Evolutionary conservation across 148 eudicot genomes (phyloP).

Genomic region (Beta vulgaris): DNA sequence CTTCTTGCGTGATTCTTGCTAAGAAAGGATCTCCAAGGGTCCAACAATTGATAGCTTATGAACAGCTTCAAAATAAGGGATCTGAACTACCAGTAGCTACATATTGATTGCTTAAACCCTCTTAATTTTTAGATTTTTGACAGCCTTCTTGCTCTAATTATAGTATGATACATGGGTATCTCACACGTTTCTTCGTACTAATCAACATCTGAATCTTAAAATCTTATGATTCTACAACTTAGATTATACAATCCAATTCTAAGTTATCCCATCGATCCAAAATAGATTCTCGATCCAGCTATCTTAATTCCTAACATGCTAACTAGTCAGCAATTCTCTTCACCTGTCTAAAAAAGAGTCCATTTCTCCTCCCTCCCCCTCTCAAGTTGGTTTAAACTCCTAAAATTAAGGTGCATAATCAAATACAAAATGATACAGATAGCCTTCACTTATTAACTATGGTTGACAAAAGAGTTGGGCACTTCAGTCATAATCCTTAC

Average conservation of each 20-base stretch:
- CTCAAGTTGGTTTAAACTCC: too few species aligned
- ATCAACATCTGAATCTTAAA: neutral
- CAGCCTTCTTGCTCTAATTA: neutral
- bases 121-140: conserved; percentile 16
- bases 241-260: too few species aligned
- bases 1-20: conserved; percentile 35
- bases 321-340: neutral
- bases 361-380: neutral
- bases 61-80: conserved; percentile 30
- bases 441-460: too few species aligned
- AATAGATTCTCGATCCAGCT: too few species aligned
- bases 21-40: conserved; percentile 31
- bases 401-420: too few species aligned
- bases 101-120: conserved; percentile 29
- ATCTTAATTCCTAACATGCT: too few species aligned
- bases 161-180: neutral
- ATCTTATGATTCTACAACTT: neutral
- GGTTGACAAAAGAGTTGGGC: too few species aligned
- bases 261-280: too few species aligned
- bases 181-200: neutral
- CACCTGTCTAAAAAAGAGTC: neutral
- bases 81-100: conserved; percentile 21
- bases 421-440: too few species aligned
- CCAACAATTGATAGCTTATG: conserved; percentile 28
- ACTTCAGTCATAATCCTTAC: too few species aligned